Base-by-base conservation (phyloP, 345 rosid species). In the Hypericum perforatum region DNA sequence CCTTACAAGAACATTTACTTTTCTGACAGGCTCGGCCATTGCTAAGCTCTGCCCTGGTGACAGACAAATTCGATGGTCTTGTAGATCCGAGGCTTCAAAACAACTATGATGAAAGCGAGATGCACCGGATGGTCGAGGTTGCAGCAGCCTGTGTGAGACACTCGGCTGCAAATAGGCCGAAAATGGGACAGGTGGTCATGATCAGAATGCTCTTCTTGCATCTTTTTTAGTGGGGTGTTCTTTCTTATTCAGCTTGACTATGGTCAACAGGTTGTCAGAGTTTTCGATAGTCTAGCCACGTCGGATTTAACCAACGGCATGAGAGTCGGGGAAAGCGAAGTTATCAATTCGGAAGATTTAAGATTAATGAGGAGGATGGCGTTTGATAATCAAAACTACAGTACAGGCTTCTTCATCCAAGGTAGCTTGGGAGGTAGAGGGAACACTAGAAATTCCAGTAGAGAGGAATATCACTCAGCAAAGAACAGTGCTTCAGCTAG, bases 141-240 rank as follows among this genome's bases (percentile, higher is more conserved):
- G 94, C 98, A 16, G 92, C 90, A 22, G 95, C 89, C 39, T 87
- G 96, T 69, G 80, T 91, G 60, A 79, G 96, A 49, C 98, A 87
- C 71, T 79, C 78, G 54, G 86, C 98, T 69, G 72, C 79, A 52
- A 91, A 79, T 70, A 83, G 98, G 67, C 98, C 98, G 49, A 70
- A 83, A 16, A 87, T 91, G 98, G 84, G 84, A 63, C 98, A 87
- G 84, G 98, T 91, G 75, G n/a, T n/a, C n/a, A 52, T 59, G 0
- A 22, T 22, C 32, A 22, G 51, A 43, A 48, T 9, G 6, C 39
- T 39, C 0, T 6, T 6, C 6, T 2, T 41, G 11, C 13, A n/a
- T 16, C 16, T 22, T 22, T 22, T 22, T 22, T 22, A 22, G 32
- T 22, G 32, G 15, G 8, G 6, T 6, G 47, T 5, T 40, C 10